These are phyloP conservation scores for Mortierella sp. DNA, from an alignment of 371 early-diverging fungal species.

Conservation along the genomic window DNA sequence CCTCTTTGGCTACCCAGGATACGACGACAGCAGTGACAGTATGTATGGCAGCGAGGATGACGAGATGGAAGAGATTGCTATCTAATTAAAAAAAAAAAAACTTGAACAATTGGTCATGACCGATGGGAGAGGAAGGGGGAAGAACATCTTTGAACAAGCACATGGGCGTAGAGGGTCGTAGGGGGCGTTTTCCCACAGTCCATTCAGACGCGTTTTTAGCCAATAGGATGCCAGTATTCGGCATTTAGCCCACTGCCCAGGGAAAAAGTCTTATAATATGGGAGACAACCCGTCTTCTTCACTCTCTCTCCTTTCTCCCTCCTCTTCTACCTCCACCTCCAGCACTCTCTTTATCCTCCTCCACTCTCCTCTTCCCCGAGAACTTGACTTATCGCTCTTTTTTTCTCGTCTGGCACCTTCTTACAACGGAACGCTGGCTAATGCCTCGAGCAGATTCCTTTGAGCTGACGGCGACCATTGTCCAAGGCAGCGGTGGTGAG, in stretches of 20 bases:
- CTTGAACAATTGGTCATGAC: background rate
- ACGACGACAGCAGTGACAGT: constrained; percentile 6
- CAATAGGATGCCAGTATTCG: constrained; percentile 24
- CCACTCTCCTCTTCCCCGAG: background rate
- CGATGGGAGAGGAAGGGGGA: background rate
- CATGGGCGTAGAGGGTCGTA: background rate
- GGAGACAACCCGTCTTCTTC: no score
- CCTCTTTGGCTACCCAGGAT: constrained; percentile 10
- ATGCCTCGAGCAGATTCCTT: background rate
- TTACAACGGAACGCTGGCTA: background rate
- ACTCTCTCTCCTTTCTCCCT: background rate
- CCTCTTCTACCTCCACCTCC: background rate
- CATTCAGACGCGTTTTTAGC: constrained; percentile 37
- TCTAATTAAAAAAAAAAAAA: constrained; percentile 5
- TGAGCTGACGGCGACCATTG: background rate
- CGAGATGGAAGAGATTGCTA: constrained; percentile 33
- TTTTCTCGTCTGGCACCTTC: no score
- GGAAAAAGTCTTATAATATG: no score
- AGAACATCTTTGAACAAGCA: background rate
- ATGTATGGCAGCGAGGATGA: constrained; percentile 25
- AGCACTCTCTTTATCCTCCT: no score
- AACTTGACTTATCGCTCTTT: background rate
- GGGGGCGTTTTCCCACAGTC: constrained; percentile 16
- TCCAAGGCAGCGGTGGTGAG: no score
- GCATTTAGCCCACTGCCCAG: background rate